phyloP scores from a whole-genome alignment of 768 basidiomycete genomes.

The Leccinum truebloodii region DNA sequence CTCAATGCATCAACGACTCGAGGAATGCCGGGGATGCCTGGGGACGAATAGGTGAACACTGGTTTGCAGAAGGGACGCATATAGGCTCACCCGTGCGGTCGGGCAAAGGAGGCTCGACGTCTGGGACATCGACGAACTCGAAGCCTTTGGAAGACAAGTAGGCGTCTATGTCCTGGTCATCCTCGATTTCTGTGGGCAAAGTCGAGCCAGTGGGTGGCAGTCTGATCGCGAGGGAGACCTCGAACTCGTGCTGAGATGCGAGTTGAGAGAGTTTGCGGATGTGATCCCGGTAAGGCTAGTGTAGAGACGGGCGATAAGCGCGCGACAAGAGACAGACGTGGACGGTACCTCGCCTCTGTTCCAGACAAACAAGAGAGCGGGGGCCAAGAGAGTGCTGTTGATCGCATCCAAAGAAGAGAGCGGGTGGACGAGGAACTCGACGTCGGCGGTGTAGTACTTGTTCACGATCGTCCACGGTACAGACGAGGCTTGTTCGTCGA shows the following conservation, averaged over 20 bases:
- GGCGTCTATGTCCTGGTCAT: conserved; percentile 59
- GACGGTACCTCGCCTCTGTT: conserved; percentile 55
- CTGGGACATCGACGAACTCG: conserved; percentile 63
- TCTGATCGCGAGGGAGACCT: conserved; percentile 71
- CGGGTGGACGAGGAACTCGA: conserved; percentile 62
- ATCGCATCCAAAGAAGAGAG: conserved; percentile 44
- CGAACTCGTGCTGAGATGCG: conserved; percentile 56
- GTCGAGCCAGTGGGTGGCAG: conserved; percentile 33
- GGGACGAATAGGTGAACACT: conserved; percentile 2
- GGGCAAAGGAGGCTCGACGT: conserved; percentile 5
- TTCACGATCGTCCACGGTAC: conserved; percentile 78
- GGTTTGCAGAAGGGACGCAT: background rate
- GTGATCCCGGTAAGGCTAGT: conserved; percentile 64
- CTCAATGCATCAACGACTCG: conserved; percentile 78
- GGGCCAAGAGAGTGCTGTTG: conserved; percentile 42
- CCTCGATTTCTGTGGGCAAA: conserved; percentile 37
- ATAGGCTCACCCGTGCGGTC: conserved; percentile 22
- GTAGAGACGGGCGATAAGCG: conserved; percentile 28
- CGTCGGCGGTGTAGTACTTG: conserved; percentile 78
- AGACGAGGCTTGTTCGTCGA: conserved; percentile 18
- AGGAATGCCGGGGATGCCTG: conserved; percentile 56
- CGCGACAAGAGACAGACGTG: background rate
- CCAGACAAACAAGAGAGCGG: conserved; percentile 79
- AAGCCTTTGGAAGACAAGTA: conserved; percentile 72
- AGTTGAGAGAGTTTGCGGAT: conserved; percentile 49